Conservation (phyloP, 2,329 filamentous ascomycete species). For the Leptographium radiaticola region DNA sequence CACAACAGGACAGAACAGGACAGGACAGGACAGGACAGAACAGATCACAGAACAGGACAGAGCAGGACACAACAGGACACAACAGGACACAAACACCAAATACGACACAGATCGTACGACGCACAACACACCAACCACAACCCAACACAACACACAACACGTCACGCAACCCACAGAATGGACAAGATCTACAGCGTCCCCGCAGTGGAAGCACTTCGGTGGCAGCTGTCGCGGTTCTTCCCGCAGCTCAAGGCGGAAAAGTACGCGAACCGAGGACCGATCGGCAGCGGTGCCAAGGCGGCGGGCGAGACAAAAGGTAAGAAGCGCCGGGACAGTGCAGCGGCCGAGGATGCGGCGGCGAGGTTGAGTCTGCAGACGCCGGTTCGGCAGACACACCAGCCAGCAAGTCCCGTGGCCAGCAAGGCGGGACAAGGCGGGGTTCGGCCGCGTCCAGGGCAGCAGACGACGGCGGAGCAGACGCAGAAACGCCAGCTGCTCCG, state of each 20-base stretch:
- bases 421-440: background rate
- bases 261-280: background rate
- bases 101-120: no score
- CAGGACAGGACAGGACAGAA: no score
- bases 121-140: no score
- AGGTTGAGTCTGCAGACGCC: constrained; percentile 2
- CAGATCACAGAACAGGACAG: no score
- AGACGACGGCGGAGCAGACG: background rate
- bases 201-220: background rate
- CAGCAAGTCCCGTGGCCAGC: background rate
- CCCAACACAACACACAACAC: no score
- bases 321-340: background rate
- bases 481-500: background rate
- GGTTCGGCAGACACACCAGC: constrained; percentile 1
- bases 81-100: no score
- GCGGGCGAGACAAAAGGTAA: background rate
- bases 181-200: background rate
- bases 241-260: background rate
- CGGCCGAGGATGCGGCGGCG: background rate
- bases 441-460: background rate
- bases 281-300: background rate
- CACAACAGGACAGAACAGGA: no score
- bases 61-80: no score
- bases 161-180: no score
- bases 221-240: background rate